These are phyloP conservation scores for Dioszegia crocea DNA, from an alignment of 768 basidiomycete species.

Conservation along the genomic window DNA sequence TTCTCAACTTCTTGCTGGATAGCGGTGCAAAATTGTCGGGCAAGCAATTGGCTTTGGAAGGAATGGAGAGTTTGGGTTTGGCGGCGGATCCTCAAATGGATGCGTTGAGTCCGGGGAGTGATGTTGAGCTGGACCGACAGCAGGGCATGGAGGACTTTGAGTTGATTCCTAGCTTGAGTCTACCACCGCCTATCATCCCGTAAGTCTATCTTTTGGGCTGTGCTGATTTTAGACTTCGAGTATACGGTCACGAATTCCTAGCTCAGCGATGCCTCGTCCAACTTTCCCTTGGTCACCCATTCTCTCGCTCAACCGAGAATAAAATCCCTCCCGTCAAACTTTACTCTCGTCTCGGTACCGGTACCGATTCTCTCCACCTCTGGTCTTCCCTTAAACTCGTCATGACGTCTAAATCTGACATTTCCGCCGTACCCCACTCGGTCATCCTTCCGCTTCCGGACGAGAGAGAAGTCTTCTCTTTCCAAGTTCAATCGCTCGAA, in stretches of 20 bases:
- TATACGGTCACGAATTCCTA: slow-evolving; percentile 84
- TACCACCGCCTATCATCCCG: slow-evolving; percentile 97
- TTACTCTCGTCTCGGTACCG: slow-evolving; percentile 55
- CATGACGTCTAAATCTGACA: slow-evolving; percentile 80
- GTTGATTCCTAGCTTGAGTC: slow-evolving; percentile 84
- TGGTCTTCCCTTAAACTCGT: slow-evolving; percentile 84
- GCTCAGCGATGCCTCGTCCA: slow-evolving; percentile 81
- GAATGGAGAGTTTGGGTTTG: slow-evolving; percentile 41
- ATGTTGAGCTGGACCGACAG: slow-evolving; percentile 52
- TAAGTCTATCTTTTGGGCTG: slow-evolving; percentile 46
- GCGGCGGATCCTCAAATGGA: slow-evolving; percentile 46
- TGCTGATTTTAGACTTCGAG: slow-evolving; percentile 56
- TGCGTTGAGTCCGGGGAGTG: slow-evolving; percentile 41
- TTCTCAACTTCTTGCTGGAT: slow-evolving; percentile 40
- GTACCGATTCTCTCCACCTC: slow-evolving; percentile 47
- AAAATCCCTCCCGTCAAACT: slow-evolving; percentile 52
- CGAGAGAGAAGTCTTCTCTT: slow-evolving; percentile 66
- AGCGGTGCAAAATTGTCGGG: slow-evolving; percentile 40
- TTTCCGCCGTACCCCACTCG: slow-evolving; percentile 81
- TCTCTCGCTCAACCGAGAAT: slow-evolving; percentile 50
- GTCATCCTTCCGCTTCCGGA: slow-evolving; percentile 78
- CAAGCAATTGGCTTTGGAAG: slow-evolving; percentile 27
- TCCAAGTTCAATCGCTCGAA: slow-evolving; percentile 74
- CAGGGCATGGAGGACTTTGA: slow-evolving; percentile 65
- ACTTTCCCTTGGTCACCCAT: slow-evolving; percentile 69